Conservation (phyloP, 2,329 filamentous ascomycete genomes). For the Macrophomina tecta region DNA sequence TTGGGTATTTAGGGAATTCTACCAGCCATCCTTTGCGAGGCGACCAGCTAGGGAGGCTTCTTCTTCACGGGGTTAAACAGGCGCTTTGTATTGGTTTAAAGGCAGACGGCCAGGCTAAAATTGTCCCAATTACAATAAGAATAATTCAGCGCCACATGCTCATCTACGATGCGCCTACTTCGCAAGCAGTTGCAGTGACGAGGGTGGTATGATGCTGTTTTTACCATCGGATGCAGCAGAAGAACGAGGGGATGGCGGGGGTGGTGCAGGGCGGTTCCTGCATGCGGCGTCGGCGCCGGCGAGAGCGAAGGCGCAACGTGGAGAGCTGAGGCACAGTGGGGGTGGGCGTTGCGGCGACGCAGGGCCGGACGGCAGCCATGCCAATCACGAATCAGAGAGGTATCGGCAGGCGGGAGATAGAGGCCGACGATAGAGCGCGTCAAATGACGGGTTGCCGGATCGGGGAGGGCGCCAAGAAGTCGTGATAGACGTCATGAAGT, state of each 20-base stretch:
- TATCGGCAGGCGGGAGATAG: not conserved
- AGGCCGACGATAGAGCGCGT: not conserved
- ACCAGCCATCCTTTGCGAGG: conserved; percentile 16
- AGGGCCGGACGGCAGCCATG: not conserved
- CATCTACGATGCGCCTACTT: not conserved
- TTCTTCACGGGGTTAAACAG: conserved; percentile 14
- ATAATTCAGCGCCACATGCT: conserved; percentile 16
- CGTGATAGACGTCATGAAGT: conserved; percentile 20
- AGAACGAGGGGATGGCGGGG: not conserved
- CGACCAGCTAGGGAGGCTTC: conserved; percentile 13
- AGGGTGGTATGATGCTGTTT: not conserved
- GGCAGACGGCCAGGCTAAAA: conserved; percentile 15
- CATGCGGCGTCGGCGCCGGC: conserved; percentile 13
- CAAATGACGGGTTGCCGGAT: conserved; percentile 19
- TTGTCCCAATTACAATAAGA: conserved; percentile 8
- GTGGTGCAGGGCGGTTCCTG: conserved; percentile 12
- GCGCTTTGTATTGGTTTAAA: conserved; percentile 24
- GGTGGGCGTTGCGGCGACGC: not conserved
- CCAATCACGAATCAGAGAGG: conserved; percentile 4
- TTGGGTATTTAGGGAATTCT: conserved; percentile 22
- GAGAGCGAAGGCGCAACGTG: conserved; percentile 3
- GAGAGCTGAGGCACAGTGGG: conserved; percentile 9
- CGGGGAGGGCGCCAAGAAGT: conserved; percentile 12
- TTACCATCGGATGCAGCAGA: not conserved
- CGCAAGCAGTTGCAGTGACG: not conserved